Evolutionary conservation across 2,329 filamentous ascomycete genomes (phyloP).

Genomic region (Mollisiaceae sp.): DNA sequence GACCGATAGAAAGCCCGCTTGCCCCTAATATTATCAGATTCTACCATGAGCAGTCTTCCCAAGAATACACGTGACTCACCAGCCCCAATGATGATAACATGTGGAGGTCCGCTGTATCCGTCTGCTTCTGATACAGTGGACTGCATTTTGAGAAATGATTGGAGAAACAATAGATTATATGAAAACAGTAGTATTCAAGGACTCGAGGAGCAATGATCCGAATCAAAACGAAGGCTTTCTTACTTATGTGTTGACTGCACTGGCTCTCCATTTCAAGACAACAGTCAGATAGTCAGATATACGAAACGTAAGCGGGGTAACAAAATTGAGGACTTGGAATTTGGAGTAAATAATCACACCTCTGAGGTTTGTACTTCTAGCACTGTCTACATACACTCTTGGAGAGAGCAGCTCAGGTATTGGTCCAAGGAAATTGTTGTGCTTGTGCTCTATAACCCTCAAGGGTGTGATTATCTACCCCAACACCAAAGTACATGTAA

Average conservation of each 20-base stretch:
- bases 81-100: slow-evolving; percentile 3
- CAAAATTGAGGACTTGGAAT: too few relatives aligned
- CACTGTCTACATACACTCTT: too few relatives aligned
- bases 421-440: too few relatives aligned
- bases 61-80: neutral
- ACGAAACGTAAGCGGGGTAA: neutral
- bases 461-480: too few relatives aligned
- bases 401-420: too few relatives aligned
- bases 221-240: neutral
- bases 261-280: neutral
- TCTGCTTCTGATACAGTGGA: neutral
- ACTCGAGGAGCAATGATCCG: neutral
- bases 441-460: too few relatives aligned
- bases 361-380: too few relatives aligned
- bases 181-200: neutral
- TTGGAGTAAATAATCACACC: too few relatives aligned
- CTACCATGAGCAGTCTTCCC: neutral
- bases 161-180: neutral
- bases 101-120: neutral
- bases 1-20: neutral
- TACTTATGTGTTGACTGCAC: neutral
- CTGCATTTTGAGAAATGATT: neutral
- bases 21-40: neutral
- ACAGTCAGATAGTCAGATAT: neutral
- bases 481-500: too few relatives aligned